Percentiles rank a stretch among this genome's conserved stretches.
Evolutionary conservation across 805 yeast genomes (phyloP).

Genomic region (Wickerhamiella nectarea): DNA sequence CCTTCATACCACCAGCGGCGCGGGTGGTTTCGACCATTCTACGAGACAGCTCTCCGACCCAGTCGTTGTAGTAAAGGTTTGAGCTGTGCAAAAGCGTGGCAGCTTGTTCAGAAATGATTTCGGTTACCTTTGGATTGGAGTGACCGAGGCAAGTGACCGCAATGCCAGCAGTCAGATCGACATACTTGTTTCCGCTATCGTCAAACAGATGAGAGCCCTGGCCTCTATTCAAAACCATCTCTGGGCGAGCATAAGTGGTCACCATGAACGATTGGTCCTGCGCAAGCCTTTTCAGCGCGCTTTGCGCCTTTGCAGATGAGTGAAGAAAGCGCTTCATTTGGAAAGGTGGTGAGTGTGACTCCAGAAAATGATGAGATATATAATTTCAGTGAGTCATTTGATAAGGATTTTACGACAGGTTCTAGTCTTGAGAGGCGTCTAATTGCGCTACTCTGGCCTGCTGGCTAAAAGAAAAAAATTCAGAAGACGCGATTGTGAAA

Average conservation of each 20-base stretch:
- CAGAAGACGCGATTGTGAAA: too few species aligned
- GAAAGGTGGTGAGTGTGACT: not conserved
- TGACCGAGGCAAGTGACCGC: slow-evolving; percentile 97
- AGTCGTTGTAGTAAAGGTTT: slow-evolving; percentile 70
- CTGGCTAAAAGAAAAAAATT: too few species aligned
- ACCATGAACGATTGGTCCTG: slow-evolving; percentile 18
- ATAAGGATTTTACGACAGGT: not conserved
- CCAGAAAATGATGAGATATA: not conserved
- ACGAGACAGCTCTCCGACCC: slow-evolving; percentile 67
- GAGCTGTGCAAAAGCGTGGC: slow-evolving; percentile 65
- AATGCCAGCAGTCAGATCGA: slow-evolving; percentile 91
- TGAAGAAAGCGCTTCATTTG: not conserved
- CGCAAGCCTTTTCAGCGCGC: not conserved
- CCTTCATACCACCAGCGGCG: slow-evolving; percentile 61
- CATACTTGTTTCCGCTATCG: slow-evolving; percentile 54
- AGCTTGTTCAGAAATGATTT: slow-evolving; percentile 61
- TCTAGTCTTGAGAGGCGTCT: too few species aligned
- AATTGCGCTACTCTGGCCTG: too few species aligned
- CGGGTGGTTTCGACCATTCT: slow-evolving; percentile 57
- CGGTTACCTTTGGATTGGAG: slow-evolving; percentile 57
- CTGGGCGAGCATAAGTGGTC: slow-evolving; percentile 30
- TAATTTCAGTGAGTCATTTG: not conserved
- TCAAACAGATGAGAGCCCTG: slow-evolving; percentile 73
- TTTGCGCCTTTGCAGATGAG: not conserved
- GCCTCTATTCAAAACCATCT: slow-evolving; percentile 65